Base-by-base conservation (phyloP, 2,329 filamentous ascomycete species). In the Leptographium lundbergii region DNA sequence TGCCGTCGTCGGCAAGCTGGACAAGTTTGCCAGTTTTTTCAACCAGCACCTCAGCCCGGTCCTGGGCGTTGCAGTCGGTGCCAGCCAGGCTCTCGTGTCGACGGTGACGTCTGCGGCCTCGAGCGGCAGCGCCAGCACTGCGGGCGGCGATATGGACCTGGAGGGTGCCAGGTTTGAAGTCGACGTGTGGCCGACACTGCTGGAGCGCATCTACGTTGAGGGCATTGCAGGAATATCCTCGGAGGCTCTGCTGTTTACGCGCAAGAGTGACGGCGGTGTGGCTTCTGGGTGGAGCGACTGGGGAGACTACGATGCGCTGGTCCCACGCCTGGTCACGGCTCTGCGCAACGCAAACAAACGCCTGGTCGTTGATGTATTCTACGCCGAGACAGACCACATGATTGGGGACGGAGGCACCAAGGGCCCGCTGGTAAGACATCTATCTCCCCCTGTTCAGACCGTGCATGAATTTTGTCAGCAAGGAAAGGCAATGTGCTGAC, bases 221-320 rank as follows among this genome's bases (percentile, higher is more conserved):
- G 61, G 62, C 9, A 60, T 69, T 22, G 32, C 58, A 9, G 69
- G 69, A 14, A 54, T 70, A 3, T 65, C 66, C 32, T 57, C 63
- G 32, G 69, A 70, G 11, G 65, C 67, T 9, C 36, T 68, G 25
- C 47, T 71, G 54, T 59, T 70, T 14, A 59, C 70, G 67, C 64
- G 67, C 36, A 66, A 66, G 58, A 61, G 47, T 7, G 59, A 48
- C 7, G 61, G 59, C 32, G 32, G 10, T 32, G 22, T 22, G 7
- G 27, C 27, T 10, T 54, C 50, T 2, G 66, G 63, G 10, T 71
- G 69, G 69, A 57, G 66, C 17, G 64, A 66, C 25, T 71, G 69
- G 69, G 65, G 62, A 5, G 67, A 70, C 54, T 68, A 68, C 56
- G 67, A 71, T 51, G 56, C 24, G n/a, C 57, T 68, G 22, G 61